A percentile compares a stretch with the other conserved stretches of the same genome.
These are phyloP conservation scores for Viridothelium virens DNA, from an alignment of 495 filamentous ascomycete species.

Conservation along the genomic window DNA sequence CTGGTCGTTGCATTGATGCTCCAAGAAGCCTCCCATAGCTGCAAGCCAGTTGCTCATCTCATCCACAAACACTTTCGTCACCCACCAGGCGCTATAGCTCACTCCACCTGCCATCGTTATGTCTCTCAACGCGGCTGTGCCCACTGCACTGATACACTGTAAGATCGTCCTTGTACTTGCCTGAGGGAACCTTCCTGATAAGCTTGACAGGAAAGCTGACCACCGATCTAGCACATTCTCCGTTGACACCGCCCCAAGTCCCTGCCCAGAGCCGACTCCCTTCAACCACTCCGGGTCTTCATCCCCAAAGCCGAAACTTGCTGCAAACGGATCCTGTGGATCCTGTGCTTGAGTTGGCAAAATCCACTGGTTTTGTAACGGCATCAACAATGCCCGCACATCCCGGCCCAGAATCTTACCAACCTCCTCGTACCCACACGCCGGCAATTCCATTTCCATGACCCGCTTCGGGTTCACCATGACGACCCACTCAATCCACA, in stretches of 20 bases:
- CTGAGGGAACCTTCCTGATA: slow-evolving; percentile 68
- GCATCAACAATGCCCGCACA: slow-evolving; percentile 62
- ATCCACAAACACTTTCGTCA: slow-evolving; percentile 94
- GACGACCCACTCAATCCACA: slow-evolving; percentile 86
- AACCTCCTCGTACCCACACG: slow-evolving; percentile 56
- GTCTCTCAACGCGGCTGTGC: slow-evolving; percentile 64
- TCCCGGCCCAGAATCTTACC: slow-evolving; percentile 67
- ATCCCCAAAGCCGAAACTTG: slow-evolving; percentile 29
- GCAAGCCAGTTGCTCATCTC: slow-evolving; percentile 91
- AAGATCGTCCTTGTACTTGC: slow-evolving; percentile 58
- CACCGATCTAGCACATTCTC: slow-evolving; percentile 69
- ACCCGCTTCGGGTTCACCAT: slow-evolving; percentile 61
- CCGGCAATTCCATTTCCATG: slow-evolving; percentile 43
- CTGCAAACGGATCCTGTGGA: slow-evolving; percentile 35
- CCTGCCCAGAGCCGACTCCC: slow-evolving; percentile 13
- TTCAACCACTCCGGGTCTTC: slow-evolving; percentile 1
- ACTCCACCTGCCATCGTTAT: slow-evolving; percentile 73
- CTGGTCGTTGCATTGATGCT: slow-evolving; percentile 22
- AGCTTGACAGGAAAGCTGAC: slow-evolving; percentile 68
- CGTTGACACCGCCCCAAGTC: slow-evolving; percentile 36
- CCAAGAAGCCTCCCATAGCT: slow-evolving; percentile 86
- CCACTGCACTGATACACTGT: slow-evolving; percentile 58
- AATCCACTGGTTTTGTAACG: slow-evolving; percentile 36
- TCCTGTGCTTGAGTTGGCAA: slow-evolving; percentile 34
- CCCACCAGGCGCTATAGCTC: slow-evolving; percentile 95